Evolutionary conservation across 331 rosid species (phyloP), one percentile per base, ranked within the genome.

Genomic region (Stylosanthes scabra): DNA sequence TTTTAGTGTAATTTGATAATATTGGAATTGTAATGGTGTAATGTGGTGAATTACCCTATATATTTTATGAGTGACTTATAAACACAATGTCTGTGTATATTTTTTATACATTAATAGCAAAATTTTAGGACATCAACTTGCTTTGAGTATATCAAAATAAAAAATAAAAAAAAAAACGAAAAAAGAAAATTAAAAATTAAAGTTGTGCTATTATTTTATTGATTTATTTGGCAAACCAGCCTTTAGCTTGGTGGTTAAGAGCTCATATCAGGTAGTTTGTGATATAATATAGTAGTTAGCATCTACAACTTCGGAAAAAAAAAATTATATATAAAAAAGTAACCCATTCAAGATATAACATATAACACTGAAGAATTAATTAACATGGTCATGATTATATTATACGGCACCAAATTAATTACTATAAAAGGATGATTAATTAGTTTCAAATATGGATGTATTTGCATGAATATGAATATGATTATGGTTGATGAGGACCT

Each of bases 261-360:
- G 20, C 63, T 69, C 74, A 69, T 39, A 8, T 69, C 64, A 55
- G 45, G 61, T 27, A 45, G 41, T 44, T 40, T 3, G 27, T 52
- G 10, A 8, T 11, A 47, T 54, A 69, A 54, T 34, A 54, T 3
- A 34, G 39, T 34, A 34, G 39, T 69, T 9, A 40, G 15, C 41
- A 16, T 16, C 6, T 34, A 49, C 27, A 14, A 15, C 56, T 9
- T 5, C 6, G 16, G 46, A 46, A 20, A 20, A 20, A 20, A 20
- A 20, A 20, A 46, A 46, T 46, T 11, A 46, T 46, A 46, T 42
- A 11, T 46, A 46, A 46, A 10, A 46, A 46, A 54, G 10, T 51
- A 39, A 20, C 8, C 51, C 15, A 39, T 20, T 20, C 25, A 20
- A 20, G 25, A 20, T 20, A 1, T 39, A 31, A 14, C 15, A 8